Evolutionary conservation across 345 rosid species (phyloP), one percentile per base, ranked within the genome.

Genomic region (Rhizophora apiculata): DNA sequence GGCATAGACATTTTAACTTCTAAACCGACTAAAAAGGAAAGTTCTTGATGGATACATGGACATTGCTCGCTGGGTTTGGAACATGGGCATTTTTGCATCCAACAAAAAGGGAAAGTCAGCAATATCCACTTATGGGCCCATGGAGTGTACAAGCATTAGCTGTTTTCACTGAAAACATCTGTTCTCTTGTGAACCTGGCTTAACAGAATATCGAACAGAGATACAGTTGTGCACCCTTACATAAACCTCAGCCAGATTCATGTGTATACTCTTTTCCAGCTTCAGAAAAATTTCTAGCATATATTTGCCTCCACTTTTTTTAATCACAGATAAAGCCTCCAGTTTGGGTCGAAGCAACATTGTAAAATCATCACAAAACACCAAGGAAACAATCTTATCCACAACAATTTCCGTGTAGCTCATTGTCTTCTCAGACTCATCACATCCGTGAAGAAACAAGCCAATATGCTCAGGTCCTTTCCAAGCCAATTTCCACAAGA

Each of bases 391-490:
- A 73, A 91, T 68, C 67, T 72, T 85, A 61, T 86, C 86, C 9
- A 92, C 81, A 63, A 92, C 89, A 62, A 84, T 83, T 72, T 24
- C 67, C 83, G 80, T 80, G 76, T 86, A 80, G 37, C 84, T 84
- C 69, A 60, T 54, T 69, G 60, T 78, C 80, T 84, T 91, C 67
- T 87, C 93, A 52, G 71, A 68, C 48, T 92, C 90, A 31, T 76
- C 67, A 81, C 60, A 79, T 53, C 53, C 82, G 53, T 85, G 74
- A 79, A 34, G 73, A 78, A 77, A 87, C 46, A 82, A 85, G 76
- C 96, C 96, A 77, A 92, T 83, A 64, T 82, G 77, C 63, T 83
- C 88, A 27, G 89, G 79, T 36, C 96, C 93, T 72, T 84, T 88
- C 82, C 91, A 68, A 27, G 89, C 84, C 72, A 85, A 75, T 75